A percentile compares a stretch with the other conserved stretches of the same genome.
Evolutionary conservation across 257 asterid species (phyloP).

Genomic region (Salvia miltiorrhiza): DNA sequence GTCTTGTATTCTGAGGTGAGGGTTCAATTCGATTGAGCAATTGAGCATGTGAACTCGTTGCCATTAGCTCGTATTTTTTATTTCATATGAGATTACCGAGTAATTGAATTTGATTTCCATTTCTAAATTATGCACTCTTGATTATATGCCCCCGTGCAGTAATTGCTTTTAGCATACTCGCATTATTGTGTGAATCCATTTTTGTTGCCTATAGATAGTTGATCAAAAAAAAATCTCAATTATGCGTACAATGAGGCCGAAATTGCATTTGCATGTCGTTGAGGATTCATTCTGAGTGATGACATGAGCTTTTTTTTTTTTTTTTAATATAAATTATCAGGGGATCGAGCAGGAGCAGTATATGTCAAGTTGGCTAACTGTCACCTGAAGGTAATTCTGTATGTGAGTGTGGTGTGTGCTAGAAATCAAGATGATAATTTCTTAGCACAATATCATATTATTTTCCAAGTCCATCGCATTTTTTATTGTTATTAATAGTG

Average conservation of each 20-base stretch:
- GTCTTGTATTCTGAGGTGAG: neutral
- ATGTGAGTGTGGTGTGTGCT: too few species aligned
- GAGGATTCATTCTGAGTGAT: neutral
- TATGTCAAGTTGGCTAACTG: constrained; percentile 82
- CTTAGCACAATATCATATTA: neutral
- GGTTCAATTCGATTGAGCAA: neutral
- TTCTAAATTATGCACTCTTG: constrained; percentile 10
- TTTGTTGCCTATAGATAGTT: neutral
- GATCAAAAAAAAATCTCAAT: neutral
- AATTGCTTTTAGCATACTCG: neutral
- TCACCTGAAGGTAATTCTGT: constrained; percentile 62
- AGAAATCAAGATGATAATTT: neutral
- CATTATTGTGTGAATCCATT: neutral
- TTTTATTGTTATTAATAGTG: neutral
- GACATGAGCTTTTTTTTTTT: neutral
- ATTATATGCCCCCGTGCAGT: neutral
- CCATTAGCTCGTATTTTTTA: neutral
- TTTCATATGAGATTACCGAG: neutral
- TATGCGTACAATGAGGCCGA: neutral
- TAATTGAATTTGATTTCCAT: neutral
- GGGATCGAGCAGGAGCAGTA: constrained; percentile 91
- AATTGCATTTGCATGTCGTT: neutral
- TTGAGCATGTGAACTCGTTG: neutral
- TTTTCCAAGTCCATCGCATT: neutral
- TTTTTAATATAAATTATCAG: constrained; percentile 32